Base-by-base conservation (phyloP, 208 protist species). In the Leishmania braziliensis region DNA sequence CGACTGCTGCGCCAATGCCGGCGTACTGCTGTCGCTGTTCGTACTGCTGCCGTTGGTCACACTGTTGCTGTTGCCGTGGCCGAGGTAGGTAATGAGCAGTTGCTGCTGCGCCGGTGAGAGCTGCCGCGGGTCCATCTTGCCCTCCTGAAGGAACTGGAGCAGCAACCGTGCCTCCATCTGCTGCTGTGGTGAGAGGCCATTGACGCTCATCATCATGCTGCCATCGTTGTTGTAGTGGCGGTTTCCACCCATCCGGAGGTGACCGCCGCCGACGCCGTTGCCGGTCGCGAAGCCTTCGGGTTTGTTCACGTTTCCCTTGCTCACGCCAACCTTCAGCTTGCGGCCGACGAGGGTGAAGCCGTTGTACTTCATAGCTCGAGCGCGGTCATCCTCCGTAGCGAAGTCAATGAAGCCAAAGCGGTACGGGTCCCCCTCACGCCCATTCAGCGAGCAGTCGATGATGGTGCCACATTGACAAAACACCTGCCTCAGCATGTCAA, bases 361-460 rank as follows among this genome's bases (percentile, higher is more conserved):
- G 83, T 97, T 95, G 89, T 93, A 95, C 89, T 95, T 95, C 85
- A 97, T 85, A 26, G 94, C 94, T 26, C 90, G 85, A 16, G 86
- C 82, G 29, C 94, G 91, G 69, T 93, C 94, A 46, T 96, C 92
- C 78, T 95, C 91, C 29, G 89, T 88, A 65, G 88, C 87, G 75
- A 97, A 97, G 85, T 97, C 94, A 68, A 97, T 96, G 79, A 97
- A 97, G 4, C 94, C 94, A 81, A 93, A 97, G 69, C 94, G 92
- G 77, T 95, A 96, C 16, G 91, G 92, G 77, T 96, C 91, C 29
- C 87, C 90, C 65, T 94, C 90, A 5, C 88, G 81, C 18, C 92
- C 92, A 81, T 97, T 97, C n/a, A 97, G 89, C 5, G 91, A 95
- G 86, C 87, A 91, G 82, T 97, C 92, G 58, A 97, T 74, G 77